Evolutionary conservation across 805 yeast genomes (phyloP), one percentile per base, ranked within the genome.

Genomic region (Vanderwaltozyma verrucispora): DNA sequence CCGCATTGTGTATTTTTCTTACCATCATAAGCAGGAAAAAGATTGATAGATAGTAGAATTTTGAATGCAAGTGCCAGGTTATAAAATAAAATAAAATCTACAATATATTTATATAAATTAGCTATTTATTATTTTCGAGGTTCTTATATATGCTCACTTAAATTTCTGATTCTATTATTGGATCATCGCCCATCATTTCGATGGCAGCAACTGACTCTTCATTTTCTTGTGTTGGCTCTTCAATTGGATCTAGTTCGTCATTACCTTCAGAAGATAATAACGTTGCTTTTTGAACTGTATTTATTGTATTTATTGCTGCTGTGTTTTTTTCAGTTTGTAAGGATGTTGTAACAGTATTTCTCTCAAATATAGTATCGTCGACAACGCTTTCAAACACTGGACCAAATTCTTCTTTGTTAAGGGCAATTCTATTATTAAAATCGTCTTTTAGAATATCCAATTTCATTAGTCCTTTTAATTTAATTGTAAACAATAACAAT

Each of bases 361-460:
- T 30, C 14, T 43, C 45, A 33, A 48, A 54, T 6, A 50, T 48
- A 4, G 47, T 35, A 18, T 51, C 56, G 32, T 51, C 50, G 23
- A 58, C 39, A 15, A 59, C 43, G 15, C 38, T 43, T 9, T 31
- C 32, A 35, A 42, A 59, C 15, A 50, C 28, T 2, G 46, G 31
- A 11, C 60, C 59, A n/a, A 59, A 38, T 28, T 30, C 42, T 10
- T 48, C 49, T 23, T 48, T 51, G 38, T 59, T 59, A 24, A 58
- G 35, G 4, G 40, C 33, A 8, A 56, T 34, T 33, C 61, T 47
- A 1, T 38, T 29, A 4, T 33, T 32, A n/a, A 50, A 20, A 8
- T 32, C 44, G 3, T 33, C 42, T 4, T 44, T 30, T 7, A 55
- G 15, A 4, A 53, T n/a, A 2, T 45, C 48, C 14, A 59, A 33